These are phyloP conservation scores for Tulasnella sp. DNA, from an alignment of 768 basidiomycete species.

Conservation along the genomic window DNA sequence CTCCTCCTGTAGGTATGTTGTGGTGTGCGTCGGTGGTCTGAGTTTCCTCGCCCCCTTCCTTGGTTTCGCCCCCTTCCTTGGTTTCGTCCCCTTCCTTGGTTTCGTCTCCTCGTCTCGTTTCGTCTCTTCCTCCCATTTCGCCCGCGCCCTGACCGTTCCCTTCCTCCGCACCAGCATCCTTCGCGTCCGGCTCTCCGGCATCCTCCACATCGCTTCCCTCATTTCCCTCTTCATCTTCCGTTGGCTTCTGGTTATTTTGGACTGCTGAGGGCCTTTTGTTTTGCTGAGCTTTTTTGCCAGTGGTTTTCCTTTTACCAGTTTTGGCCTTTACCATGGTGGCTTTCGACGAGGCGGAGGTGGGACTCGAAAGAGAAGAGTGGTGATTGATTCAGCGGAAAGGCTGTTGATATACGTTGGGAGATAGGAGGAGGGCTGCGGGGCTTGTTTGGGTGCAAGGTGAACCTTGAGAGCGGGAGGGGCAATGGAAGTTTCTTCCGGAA, in stretches of 20 bases:
- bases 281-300: background rate
- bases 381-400: background rate
- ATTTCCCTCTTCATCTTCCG: too few relatives aligned
- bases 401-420: background rate
- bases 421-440: slow-evolving; percentile 8
- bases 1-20: too few relatives aligned
- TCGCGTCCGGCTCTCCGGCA: background rate
- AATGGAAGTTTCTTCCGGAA: background rate
- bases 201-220: background rate
- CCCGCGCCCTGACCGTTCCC: background rate
- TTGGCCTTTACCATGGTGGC: background rate
- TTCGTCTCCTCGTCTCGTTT: too few relatives aligned
- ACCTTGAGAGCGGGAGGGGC: background rate
- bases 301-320: too few relatives aligned
- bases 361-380: background rate
- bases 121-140: too few relatives aligned
- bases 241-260: background rate
- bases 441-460: background rate
- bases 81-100: too few relatives aligned
- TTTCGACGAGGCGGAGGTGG: background rate
- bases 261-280: background rate
- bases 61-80: too few relatives aligned
- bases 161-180: background rate
- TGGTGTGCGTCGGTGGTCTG: too few relatives aligned
- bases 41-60: too few relatives aligned